Evolutionary conservation across 192 early-diverging fungal species (phyloP).

Genomic region (Thamnidium elegans): DNA sequence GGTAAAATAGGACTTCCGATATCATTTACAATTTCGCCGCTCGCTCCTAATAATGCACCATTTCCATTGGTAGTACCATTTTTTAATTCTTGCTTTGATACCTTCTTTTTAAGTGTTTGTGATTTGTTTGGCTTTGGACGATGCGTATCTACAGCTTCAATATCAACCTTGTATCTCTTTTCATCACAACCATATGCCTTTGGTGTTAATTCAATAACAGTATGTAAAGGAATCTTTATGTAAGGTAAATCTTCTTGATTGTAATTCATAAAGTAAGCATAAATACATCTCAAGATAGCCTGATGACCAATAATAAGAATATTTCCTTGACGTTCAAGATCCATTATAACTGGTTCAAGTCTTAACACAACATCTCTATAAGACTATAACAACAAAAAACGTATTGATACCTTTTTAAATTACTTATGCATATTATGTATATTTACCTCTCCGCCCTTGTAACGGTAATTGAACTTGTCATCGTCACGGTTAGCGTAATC

Average conservation of each 20-base stretch:
- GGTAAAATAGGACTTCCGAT: conserved; percentile 26
- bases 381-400: conserved; percentile 39
- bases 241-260: conserved; percentile 96
- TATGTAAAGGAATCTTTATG: conserved; percentile 97
- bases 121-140: conserved; percentile 60
- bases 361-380: conserved; percentile 95
- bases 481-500: conserved; percentile 94
- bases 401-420: background rate
- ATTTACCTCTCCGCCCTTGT: conserved; percentile 62
- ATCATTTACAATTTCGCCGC: conserved; percentile 35
- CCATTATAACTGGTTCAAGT: conserved; percentile 98
- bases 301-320: conserved; percentile 98
- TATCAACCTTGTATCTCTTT: conserved; percentile 90
- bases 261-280: conserved; percentile 96
- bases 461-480: conserved; percentile 94
- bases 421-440: too few relatives aligned
- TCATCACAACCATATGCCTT: conserved; percentile 96
- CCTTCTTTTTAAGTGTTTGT: conserved; percentile 1
- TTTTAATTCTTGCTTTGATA: background rate
- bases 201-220: conserved; percentile 94
- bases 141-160: conserved; percentile 98
- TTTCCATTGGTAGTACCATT: background rate
- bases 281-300: conserved; percentile 95
- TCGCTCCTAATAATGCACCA: conserved; percentile 15
- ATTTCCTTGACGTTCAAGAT: conserved; percentile 94